Base-by-base conservation (phyloP, 2,329 filamentous ascomycete species). In the Thelonectria olida region DNA sequence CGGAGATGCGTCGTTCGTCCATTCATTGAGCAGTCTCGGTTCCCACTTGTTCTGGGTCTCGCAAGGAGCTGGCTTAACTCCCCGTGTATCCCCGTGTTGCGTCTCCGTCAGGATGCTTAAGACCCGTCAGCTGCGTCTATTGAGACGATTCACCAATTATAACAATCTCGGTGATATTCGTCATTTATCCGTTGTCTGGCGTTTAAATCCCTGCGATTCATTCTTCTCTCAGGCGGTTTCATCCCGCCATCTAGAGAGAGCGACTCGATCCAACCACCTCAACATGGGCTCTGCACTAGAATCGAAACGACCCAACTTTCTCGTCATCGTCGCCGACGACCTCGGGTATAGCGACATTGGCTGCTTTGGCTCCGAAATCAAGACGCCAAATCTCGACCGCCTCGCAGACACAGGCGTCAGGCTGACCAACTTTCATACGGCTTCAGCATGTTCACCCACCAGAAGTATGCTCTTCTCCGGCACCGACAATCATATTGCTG, bases 401-500 rank as follows among this genome's bases (percentile, higher is more conserved):
- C 72, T 85, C 2, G 80, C 82, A 1, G 69, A 78, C 39, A 72
- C 79, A 38, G 31, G 28, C 25, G 13, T 88, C 12, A 80, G 84
- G 2, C 82, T 87, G 61, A 87, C 84, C 0, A 82, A 86, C 58
- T 88, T 86, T 69, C 85, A 88, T 63, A 82, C 84, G 1, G 85
- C 85, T 1, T 82, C 85, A 17, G 84, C 85, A 58, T 88, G 85
- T 71, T 86, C 84, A 54, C 86, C 85, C 5, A 85, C 83, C 4
- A 74, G 85, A 39, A 80, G 83, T 42, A 88, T 88, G 86, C 80
- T 88, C 59, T 82, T 88, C 77, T 85, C 84, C 0, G 85, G 85
- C 7, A 88, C 85, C 1, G 84, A 87, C 62, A 81, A 86, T 65
- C 84, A 84, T 59, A 83, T 84, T 51, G 80, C 80, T 5, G 80